Conservation (phyloP, 2,329 filamentous ascomycete species). For the Hypocreales sp. region DNA sequence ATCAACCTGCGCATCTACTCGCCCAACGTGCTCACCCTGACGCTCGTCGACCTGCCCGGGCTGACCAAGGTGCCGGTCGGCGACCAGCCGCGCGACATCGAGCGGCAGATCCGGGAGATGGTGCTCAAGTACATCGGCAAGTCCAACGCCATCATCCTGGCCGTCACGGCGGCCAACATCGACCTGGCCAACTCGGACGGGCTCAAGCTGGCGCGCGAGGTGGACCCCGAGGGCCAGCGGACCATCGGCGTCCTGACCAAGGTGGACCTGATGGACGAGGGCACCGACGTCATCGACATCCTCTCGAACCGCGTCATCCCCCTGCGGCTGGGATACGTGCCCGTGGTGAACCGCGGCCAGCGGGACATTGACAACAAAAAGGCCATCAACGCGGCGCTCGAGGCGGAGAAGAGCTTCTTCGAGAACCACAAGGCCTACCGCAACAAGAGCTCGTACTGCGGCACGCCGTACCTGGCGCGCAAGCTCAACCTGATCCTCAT, state of each 20-base stretch:
- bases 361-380: constrained; percentile 98
- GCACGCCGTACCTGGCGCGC: constrained; percentile 87
- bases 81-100: constrained; percentile 92
- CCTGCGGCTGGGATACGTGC: constrained; percentile 84
- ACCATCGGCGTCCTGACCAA: constrained; percentile 98
- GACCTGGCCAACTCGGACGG: constrained; percentile 98
- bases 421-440: constrained; percentile 97
- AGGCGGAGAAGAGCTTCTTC: constrained; percentile 93
- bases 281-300: constrained; percentile 97
- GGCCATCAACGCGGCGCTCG: constrained; percentile 76
- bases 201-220: constrained; percentile 87
- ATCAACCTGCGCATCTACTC: constrained; percentile 99
- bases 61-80: constrained; percentile 94
- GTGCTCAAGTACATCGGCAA: constrained; percentile 98
- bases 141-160: constrained; percentile 93
- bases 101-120: constrained; percentile 94
- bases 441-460: constrained; percentile 97
- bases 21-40: constrained; percentile 92
- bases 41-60: constrained; percentile 89
- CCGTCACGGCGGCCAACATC: constrained; percentile 90
- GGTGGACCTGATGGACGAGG: constrained; percentile 97
- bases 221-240: constrained; percentile 91
- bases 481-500: constrained; percentile 98
- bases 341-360: constrained; percentile 94
- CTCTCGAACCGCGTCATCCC: constrained; percentile 95